Evolutionary conservation across 345 rosid species (phyloP).

Genomic region (Heritiera littoralis): DNA sequence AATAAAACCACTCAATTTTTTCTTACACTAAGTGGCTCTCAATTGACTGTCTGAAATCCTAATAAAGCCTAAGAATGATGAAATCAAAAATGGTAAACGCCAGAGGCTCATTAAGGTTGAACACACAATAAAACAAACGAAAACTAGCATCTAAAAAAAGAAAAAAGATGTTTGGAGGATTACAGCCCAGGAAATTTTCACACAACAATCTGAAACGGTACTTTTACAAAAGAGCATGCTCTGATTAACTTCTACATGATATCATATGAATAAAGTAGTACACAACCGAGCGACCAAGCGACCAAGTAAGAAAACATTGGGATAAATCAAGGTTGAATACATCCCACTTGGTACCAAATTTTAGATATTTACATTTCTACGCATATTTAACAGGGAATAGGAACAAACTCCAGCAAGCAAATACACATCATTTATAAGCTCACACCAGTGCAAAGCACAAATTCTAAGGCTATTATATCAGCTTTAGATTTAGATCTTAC

Average conservation of each 20-base stretch:
- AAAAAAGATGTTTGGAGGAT: too few relatives aligned
- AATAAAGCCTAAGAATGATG: not conserved
- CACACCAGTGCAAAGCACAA: slow-evolving; percentile 2
- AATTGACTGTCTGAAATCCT: not conserved
- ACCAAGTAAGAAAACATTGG: not conserved
- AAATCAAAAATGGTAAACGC: not conserved
- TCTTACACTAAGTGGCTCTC: not conserved
- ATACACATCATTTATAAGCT: not conserved
- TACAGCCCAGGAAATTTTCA: not conserved
- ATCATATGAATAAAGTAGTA: not conserved
- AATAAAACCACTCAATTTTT: not conserved
- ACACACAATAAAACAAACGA: not conserved
- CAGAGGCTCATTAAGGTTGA: not conserved
- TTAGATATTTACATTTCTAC: too few relatives aligned
- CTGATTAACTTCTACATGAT: not conserved
- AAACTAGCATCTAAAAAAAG: not conserved
- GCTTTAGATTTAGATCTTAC: not conserved
- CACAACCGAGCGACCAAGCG: slow-evolving; percentile 1
- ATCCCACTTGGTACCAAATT: not conserved
- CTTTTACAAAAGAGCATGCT: not conserved
- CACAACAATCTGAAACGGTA: not conserved
- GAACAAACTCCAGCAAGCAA: not conserved
- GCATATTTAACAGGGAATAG: not conserved
- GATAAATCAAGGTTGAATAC: slow-evolving; percentile 3
- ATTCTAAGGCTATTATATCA: slow-evolving; percentile 12